These are phyloP conservation scores for Sapria himalayana DNA, from an alignment of 345 rosid species.

Conservation along the genomic window DNA sequence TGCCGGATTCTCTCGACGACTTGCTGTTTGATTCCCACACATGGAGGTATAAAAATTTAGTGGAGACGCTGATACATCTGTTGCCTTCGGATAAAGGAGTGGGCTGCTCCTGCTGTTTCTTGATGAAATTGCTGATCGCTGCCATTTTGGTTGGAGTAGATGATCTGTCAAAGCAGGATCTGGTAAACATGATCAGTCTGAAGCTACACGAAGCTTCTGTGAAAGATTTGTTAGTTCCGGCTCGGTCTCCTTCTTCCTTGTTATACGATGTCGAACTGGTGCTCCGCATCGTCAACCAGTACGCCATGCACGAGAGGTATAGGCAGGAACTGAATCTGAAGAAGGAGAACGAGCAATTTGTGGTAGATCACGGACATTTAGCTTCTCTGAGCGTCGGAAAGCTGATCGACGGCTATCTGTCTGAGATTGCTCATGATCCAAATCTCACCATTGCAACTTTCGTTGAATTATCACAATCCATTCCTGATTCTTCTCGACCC, in stretches of 20 bases:
- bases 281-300: constrained; percentile 26
- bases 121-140: constrained; percentile 57
- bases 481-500: constrained; percentile 61
- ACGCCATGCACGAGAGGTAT: constrained; percentile 21
- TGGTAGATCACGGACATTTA: constrained; percentile 24
- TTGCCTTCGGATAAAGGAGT: constrained; percentile 40
- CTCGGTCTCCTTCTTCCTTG: constrained; percentile 22
- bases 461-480: constrained; percentile 24
- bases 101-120: constrained; percentile 56
- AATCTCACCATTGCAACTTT: constrained; percentile 31
- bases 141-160: constrained; percentile 38
- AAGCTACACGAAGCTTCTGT: constrained; percentile 59
- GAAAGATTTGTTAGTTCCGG: constrained; percentile 39
- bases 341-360: constrained; percentile 17
- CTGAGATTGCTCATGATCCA: constrained; percentile 29
- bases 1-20: constrained; percentile 46
- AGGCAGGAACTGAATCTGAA: constrained; percentile 12
- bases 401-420: constrained; percentile 49
- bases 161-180: constrained; percentile 26
- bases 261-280: constrained; percentile 50
- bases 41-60: constrained; percentile 29
- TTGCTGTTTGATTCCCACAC: constrained; percentile 25
- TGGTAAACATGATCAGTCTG: constrained; percentile 34
- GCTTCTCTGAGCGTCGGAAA: constrained; percentile 42
- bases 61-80: constrained; percentile 45